These are phyloP conservation scores for Alternaria postmessia DNA, from an alignment of 2,329 filamentous ascomycete genomes.

Conservation along the genomic window DNA sequence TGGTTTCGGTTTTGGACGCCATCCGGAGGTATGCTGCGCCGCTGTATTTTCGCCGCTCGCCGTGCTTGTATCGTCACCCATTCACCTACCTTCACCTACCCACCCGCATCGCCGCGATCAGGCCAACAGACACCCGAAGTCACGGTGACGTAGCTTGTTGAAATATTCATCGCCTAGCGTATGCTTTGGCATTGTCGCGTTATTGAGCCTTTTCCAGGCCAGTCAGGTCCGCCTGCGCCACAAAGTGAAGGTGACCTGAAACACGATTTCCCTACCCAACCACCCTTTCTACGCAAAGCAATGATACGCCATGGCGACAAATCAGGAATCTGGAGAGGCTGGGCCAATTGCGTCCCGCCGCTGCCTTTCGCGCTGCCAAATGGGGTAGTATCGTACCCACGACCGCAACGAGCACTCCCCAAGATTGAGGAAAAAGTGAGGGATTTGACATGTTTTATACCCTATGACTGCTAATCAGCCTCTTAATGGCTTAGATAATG, in stretches of 20 bases:
- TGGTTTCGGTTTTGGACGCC: background rate
- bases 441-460: background rate
- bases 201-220: background rate
- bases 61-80: background rate
- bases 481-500: conserved; percentile 4
- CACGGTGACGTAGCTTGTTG: background rate
- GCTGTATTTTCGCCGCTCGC: background rate
- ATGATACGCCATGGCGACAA: background rate
- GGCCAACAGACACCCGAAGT: background rate
- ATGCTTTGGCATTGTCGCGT: background rate
- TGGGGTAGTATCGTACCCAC: background rate
- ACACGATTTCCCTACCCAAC: background rate
- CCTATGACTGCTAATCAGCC: background rate
- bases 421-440: conserved; percentile 2
- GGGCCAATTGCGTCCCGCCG: conserved; percentile 1
- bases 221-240: background rate
- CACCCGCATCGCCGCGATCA: background rate
- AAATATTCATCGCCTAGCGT: background rate
- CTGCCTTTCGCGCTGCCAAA: background rate
- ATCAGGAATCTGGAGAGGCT: background rate
- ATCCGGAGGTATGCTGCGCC: background rate
- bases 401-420: background rate
- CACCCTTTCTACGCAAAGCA: background rate
- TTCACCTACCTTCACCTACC: background rate
- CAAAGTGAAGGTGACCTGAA: conserved; percentile 10